Evolutionary conservation across 2,329 filamentous ascomycete species (phyloP), one percentile per base, ranked within the genome.

Genomic region (Stachybotrys chlorohalonatus): DNA sequence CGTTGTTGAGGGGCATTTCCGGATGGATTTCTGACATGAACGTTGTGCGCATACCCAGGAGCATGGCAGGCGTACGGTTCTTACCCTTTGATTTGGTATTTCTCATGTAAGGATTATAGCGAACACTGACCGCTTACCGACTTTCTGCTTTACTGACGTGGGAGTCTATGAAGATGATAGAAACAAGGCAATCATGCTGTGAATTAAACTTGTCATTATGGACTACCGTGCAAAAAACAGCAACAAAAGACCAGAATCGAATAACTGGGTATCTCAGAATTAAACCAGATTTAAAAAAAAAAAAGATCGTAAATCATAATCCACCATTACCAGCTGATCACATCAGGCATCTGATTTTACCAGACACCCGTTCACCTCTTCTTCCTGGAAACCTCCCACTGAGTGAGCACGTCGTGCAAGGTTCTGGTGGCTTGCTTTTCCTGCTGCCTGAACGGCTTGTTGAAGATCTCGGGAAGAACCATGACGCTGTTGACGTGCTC

Each of bases 401-500:
- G 75, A 13, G 70, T 71, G 30, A 85, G 62, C 11, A 81, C 77
- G 39, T 68, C 70, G 51, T 81, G 74, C 57, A 85, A 66, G 6
- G 76, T 72, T 66, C 69, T 75, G 11, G 78, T 75, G 0, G 85
- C 85, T 63, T 74, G 75, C 52, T 73, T 70, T 69, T 90, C 86
- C 52, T 76, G 72, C 66, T 73, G 76, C 56, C 82, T 74, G 64
- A 90, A 84, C 0, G 70, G 69, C 1, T 74, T 72, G 64, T 87
- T 86, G 64, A 88, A 89, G 31, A 83, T 68, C 55, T 73, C 72
- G 13, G 85, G 84, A 52, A 90, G 68, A 3, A 90, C 67, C 67
- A 81, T 79, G 56, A 72, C 71, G 59, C 84, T 83, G 78, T 93
- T 90, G 49, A 89, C 90, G 74, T 95, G 90, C 59, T 88, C 83